phyloP scores from a whole-genome alignment of 2,329 filamentous ascomycete genomes.

The Helminthosporium solani region DNA sequence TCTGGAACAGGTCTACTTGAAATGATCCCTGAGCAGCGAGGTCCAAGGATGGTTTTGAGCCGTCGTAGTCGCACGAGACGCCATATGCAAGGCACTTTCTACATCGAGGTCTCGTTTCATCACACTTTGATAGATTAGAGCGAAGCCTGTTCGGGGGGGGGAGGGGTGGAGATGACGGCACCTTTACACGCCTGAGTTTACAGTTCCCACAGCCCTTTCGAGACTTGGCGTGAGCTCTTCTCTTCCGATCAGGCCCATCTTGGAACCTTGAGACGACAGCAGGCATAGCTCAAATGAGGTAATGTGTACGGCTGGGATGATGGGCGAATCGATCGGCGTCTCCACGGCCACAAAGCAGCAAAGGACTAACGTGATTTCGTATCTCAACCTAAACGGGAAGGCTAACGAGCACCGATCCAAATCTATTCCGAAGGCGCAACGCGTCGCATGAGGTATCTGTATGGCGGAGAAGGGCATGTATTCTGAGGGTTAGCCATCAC shows the following conservation, averaged over 20 bases:
- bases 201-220: constrained; percentile 58
- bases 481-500: neutral
- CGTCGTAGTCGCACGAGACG: constrained; percentile 52
- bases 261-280: constrained; percentile 13
- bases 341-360: neutral
- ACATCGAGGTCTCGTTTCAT: constrained; percentile 54
- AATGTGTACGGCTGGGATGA: neutral
- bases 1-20: constrained; percentile 16
- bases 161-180: constrained; percentile 20
- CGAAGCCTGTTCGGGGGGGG: neutral
- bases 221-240: constrained; percentile 54
- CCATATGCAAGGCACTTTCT: constrained; percentile 51
- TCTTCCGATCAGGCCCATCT: constrained; percentile 17
- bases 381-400: neutral
- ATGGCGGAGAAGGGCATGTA: neutral
- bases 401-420: neutral
- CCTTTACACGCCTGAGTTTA: constrained; percentile 57
- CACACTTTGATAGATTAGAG: constrained; percentile 47
- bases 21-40: constrained; percentile 32
- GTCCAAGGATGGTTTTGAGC: constrained; percentile 33
- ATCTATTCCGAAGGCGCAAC: neutral
- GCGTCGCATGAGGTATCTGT: neutral
- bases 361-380: neutral
- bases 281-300: constrained; percentile 14
- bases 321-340: neutral